Conservation (phyloP, 768 basidiomycete genomes). For the Naganishia onofrii region DNA sequence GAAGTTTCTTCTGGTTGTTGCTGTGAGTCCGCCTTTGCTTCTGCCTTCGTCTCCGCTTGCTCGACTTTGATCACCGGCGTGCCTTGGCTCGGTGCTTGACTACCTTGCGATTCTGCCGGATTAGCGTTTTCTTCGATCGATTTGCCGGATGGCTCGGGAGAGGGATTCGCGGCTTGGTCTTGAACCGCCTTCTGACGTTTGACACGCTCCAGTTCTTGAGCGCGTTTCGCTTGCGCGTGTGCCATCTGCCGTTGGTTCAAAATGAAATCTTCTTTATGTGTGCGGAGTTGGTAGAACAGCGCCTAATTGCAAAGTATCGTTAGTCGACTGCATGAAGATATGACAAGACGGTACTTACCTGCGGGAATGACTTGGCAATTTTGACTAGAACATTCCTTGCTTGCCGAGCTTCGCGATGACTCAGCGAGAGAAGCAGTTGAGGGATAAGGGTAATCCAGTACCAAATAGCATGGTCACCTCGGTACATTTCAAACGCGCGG, state of each 20-base stretch:
- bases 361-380: conserved; percentile 86
- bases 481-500: conserved; percentile 77
- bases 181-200: conserved; percentile 44
- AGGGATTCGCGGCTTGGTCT: conserved; percentile 50
- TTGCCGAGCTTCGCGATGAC: conserved; percentile 87
- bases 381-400: conserved; percentile 83
- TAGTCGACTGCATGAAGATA: conserved; percentile 18
- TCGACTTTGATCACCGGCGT: conserved; percentile 38
- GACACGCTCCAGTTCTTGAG: conserved; percentile 33
- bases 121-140: not conserved
- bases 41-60: conserved; percentile 27
- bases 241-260: conserved; percentile 43
- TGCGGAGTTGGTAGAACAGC: conserved; percentile 90
- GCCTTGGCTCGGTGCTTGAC: conserved; percentile 27
- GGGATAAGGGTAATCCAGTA: conserved; percentile 98
- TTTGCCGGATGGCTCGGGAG: conserved; percentile 22
- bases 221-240: conserved; percentile 38
- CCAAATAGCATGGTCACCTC: conserved; percentile 95
- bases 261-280: conserved; percentile 69
- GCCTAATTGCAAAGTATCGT: conserved; percentile 60
- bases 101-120: not conserved
- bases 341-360: conserved; percentile 59
- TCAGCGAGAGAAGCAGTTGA: conserved; percentile 83
- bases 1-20: conserved; percentile 12
- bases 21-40: conserved; percentile 15